phyloP scores from a whole-genome alignment of 306 rosid species.

The Prunus dulcis region DNA sequence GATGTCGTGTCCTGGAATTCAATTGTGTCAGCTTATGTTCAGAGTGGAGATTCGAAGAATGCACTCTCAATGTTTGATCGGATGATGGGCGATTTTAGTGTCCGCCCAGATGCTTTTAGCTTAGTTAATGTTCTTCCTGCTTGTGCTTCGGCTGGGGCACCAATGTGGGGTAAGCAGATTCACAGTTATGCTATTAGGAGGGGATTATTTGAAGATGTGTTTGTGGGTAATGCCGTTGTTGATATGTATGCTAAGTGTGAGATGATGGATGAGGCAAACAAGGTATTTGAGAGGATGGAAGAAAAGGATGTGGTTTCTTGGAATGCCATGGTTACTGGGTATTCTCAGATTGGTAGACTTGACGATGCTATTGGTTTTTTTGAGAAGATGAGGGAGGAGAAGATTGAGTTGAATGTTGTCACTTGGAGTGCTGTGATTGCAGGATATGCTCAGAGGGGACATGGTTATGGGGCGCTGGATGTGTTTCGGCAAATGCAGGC shows the following conservation, averaged over 20 bases:
- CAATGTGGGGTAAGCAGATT: conserved; percentile 52
- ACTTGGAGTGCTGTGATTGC: conserved; percentile 88
- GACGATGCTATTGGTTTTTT: conserved; percentile 56
- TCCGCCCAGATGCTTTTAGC: conserved; percentile 56
- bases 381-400: conserved; percentile 59
- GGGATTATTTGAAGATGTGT: conserved; percentile 70
- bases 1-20: conserved; percentile 88
- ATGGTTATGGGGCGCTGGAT: conserved; percentile 60
- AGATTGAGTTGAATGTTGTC: conserved; percentile 65
- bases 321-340: conserved; percentile 87
- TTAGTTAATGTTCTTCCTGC: conserved; percentile 73
- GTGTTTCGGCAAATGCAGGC: conserved; percentile 69
- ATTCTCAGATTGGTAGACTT: conserved; percentile 67
- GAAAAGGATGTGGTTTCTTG: conserved; percentile 85
- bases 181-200: conserved; percentile 60
- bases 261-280: conserved; percentile 61
- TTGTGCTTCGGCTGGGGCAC: conserved; percentile 52
- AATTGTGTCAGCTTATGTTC: conserved; percentile 51
- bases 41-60: conserved; percentile 28
- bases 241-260: conserved; percentile 84
- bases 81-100: conserved; percentile 33
- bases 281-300: conserved; percentile 61
- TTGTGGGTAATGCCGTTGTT: conserved; percentile 73
- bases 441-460: conserved; percentile 74
- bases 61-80: conserved; percentile 43